Evolutionary conservation across 257 asterid species (phyloP), one percentile per base, ranked within the genome.

Genomic region (Rhazya stricta): DNA sequence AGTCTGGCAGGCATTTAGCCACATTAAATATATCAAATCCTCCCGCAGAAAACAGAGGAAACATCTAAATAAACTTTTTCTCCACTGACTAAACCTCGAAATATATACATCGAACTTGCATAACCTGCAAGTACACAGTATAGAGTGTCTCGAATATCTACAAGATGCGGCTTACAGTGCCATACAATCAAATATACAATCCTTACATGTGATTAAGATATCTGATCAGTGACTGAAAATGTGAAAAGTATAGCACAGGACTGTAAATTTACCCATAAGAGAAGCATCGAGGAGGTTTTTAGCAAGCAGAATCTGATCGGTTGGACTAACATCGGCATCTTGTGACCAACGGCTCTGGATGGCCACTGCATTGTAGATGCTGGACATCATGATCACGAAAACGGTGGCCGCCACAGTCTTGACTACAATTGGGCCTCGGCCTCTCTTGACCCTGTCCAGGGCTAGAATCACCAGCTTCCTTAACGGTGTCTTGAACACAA

Each of bases 401-500:
- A 91, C 62, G 4, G 96, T 91, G 39, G 74, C 93, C 21, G 86
- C 67, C 32, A 93, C 87, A 30, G 98, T 85, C 86, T 87, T 91
- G 60, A 86, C 88, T 0, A 89, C 86, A 37, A 89, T 37, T 37
- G 98, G 96, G 15, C 93, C 96, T 15, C 96, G 86, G 34, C 97
- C 97, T 46, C 97, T 89, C 75, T 93, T 91, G 79, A 83, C 84
- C 69, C 96, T 89, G 87, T 93, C 97, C 53, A 93, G 84, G n/a
- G 84, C 86, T 87, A 93, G 79, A 43, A 93, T 88, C 53, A 90
- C 92, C 71, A 93, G 81, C 85, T 93, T 93, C 79, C 98, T 83
- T 4, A 91, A 78, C 23, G 98, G 98, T 6, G 98, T 91, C 75
- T 88, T 90, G 92, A 93, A 93, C 43, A 93, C 90, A 81, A 93